These are phyloP conservation scores for Trichoderma atrobrunneum DNA, from an alignment of 2,329 filamentous ascomycete species.

Conservation along the genomic window DNA sequence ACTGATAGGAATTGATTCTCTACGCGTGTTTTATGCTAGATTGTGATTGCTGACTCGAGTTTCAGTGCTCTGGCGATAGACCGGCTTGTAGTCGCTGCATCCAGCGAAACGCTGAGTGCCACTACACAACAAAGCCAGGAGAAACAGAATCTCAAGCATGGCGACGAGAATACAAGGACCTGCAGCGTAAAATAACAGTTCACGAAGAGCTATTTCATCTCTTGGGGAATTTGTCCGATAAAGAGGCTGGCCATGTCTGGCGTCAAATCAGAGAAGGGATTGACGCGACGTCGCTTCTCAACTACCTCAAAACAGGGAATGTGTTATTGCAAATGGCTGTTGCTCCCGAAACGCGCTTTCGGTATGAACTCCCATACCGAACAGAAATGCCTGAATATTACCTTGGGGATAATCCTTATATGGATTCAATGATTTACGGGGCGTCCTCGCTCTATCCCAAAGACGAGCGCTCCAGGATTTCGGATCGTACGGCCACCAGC, in stretches of 20 bases:
- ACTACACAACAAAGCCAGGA: not conserved
- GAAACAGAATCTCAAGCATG: not conserved
- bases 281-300: slow-evolving; percentile 25
- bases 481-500: no score
- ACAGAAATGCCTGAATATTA: slow-evolving; percentile 26
- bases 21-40: no score
- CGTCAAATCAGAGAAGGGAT: not conserved
- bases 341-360: slow-evolving; percentile 32
- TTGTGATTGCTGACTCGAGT: not conserved
- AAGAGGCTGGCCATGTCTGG: not conserved
- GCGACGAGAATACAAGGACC: not conserved
- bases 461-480: not conserved
- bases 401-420: slow-evolving; percentile 24
- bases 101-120: not conserved
- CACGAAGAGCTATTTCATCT: not conserved
- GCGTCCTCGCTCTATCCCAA: not conserved
- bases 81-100: not conserved
- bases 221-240: not conserved
- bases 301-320: slow-evolving; percentile 34
- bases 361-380: slow-evolving; percentile 35
- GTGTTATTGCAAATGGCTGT: slow-evolving; percentile 34
- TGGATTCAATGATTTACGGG: slow-evolving; percentile 24
- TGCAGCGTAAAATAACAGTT: not conserved
- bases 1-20: not conserved
- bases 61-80: slow-evolving; percentile 1